Base-by-base conservation (phyloP, 1,284 basidiomycete genomes). In the Xerocomus nothofagi region DNA sequence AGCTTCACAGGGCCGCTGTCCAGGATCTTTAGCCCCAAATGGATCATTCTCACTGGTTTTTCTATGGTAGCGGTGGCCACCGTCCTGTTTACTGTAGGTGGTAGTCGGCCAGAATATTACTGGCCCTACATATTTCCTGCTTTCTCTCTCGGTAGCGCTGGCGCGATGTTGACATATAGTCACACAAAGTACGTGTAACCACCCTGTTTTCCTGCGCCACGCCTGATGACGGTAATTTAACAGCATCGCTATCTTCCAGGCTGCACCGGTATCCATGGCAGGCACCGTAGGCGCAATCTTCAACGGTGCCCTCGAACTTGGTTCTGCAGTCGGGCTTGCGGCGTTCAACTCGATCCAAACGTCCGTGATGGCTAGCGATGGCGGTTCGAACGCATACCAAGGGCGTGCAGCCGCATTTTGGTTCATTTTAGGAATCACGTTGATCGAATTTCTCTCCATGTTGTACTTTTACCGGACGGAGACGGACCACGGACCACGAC, bases 251-350 rank as follows among this genome's bases (percentile, higher is more conserved):
- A 72, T 43, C 31, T 24, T 43, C 41, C 41, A 43, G 30, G 31
- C 33, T 12, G 4, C 31, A 38, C 41, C 41, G 3, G 7, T 33
- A 9, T 43, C 41, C 21, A 43, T 43, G 30, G 31, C 31, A 8
- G 41, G 37, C 33, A 77, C 74, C 1, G 74, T 80, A 3, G 78
- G 79, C n/a, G 80, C 81, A 3, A 74, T 82, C 27, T 80, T 80
- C 67, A 78, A 78, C 50, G 71, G 73, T 18, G 77, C 76, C 10
- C 70, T 81, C 0, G 77, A 82, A 60, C 66, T 78, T 39, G 10
- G 38, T 5, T 26, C 26, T 10, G 26, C 26, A 8, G 10, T 26
- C 26, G 26, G 26, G 26, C 64, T 76, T 38, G 73, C 80, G 7
- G 73, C 72, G 6, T 68, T 74, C 27, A 68, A 40, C n/a, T 75